A percentile compares a stretch with the other conserved stretches of the same genome.
Conservation (phyloP, 2,329 filamentous ascomycete species). For the Microsporum canis region DNA sequence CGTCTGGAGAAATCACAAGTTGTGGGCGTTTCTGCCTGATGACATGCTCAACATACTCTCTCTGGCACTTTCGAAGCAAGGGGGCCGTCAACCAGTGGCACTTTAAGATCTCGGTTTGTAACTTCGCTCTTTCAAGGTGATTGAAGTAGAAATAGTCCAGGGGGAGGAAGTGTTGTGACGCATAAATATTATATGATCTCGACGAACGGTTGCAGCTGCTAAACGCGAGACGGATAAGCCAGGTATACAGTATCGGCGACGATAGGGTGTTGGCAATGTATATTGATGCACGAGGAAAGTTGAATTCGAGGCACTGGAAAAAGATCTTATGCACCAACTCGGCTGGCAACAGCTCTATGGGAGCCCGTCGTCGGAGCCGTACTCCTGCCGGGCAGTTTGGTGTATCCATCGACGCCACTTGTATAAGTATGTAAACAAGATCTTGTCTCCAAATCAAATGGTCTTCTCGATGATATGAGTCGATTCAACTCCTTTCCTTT, state of each 20-base stretch:
- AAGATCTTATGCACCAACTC: conserved; percentile 39
- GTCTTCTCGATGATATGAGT: not conserved
- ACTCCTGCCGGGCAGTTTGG: not conserved
- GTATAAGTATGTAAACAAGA: not conserved
- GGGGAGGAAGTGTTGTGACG: conserved; percentile 29
- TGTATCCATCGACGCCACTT: not conserved
- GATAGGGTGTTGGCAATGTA: conserved; percentile 32
- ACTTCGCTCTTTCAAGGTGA: conserved; percentile 19
- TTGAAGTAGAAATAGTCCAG: conserved; percentile 26
- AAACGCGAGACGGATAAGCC: conserved; percentile 35
- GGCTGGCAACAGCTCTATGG: conserved; percentile 13
- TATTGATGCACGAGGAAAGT: conserved; percentile 36
- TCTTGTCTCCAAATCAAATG: too few species aligned
- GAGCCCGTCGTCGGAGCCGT: not conserved
- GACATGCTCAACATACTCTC: conserved; percentile 27
- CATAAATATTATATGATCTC: conserved; percentile 23
- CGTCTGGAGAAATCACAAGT: conserved; percentile 19
- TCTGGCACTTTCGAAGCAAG: conserved; percentile 31
- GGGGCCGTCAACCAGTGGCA: conserved; percentile 33
- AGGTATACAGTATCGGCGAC: conserved; percentile 31
- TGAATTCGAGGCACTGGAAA: conserved; percentile 38
- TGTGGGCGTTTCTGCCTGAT: conserved; percentile 22
- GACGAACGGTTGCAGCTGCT: conserved; percentile 28
- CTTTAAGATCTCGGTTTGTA: conserved; percentile 29
- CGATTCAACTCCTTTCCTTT: not conserved